Base-by-base conservation (phyloP, 176 grass and related monocot genomes). In the Musa itinerans region DNA sequence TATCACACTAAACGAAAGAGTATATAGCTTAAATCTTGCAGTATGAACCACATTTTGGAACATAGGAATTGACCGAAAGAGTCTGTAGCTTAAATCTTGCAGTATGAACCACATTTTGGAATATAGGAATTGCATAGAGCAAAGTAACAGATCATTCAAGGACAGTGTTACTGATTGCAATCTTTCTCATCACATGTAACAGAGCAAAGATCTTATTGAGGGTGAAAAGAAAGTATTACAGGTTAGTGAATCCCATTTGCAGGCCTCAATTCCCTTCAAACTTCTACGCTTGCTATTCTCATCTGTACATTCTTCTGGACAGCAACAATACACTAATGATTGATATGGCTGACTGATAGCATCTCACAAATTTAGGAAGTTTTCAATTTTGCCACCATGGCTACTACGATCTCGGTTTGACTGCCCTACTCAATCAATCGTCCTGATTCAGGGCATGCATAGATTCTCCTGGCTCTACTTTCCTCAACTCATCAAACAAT, bases 271-370 rank as follows among this genome's bases (percentile, higher is more conserved):
- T 20, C 49, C 61, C 11, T 24, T 67, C 22, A 77, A 66, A 11
- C 75, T 52, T 65, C 61, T 77, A 65, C 61, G 50, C 12, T 77
- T 77, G 2, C 61, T 83, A 88, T 86, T 78, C 72, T 81, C 86
- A 88, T 84, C 83, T 92, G 80, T 92, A 92, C 89, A 91, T 85
- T 76, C 65, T 53, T 79, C 83, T 81, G 83, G 76, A 17, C 68
- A 70, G 51, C 34, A 70, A 19, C 50, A 20, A 69, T 69, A 20
- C 68, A 52, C 68, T 22, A 3, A 70, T n/a, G 43, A 4, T 16
- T 14, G 8, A 10, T 8, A 4, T 34, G 26, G 34, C 43, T 10
- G 9, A 70, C 16, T 48, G 19, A 21, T 20, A 70, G 17, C 68
- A 70, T 21, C 12, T 2, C 9, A 50, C 8, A 50, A 52, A 48